Base-by-base conservation (phyloP, 768 basidiomycete genomes). In the Stropharia rugosoannulata region DNA sequence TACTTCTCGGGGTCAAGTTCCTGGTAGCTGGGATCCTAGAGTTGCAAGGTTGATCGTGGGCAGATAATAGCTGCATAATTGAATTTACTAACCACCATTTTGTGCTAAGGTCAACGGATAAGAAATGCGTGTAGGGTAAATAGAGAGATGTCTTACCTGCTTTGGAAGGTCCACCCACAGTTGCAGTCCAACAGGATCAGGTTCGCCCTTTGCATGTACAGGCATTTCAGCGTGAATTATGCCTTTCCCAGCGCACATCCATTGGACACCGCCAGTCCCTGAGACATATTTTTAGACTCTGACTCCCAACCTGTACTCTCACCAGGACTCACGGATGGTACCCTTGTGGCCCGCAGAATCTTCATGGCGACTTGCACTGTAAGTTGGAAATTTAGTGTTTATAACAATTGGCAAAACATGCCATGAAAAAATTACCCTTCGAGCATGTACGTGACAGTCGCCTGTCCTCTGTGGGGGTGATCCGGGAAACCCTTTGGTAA, bases 211-310 rank as follows among this genome's bases (percentile, higher is more conserved):
- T 10, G 56, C 83, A 56, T 90, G 86, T 5, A 93, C 77, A 2
- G 96, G 96, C 91, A 97, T 97, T 74, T 91, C 89, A 1, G 89
- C 86, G 58, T 92, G 89, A 35, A 91, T 86, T 62, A 90, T 90
- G 46, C 90, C 90, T 64, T 82, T 73, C 54, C 87, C 89, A 12
- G 89, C 89, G 68, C 82, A 86, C 95, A 96, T 96, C 93, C 95
- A 97, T 66, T 98, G 95, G 1, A 97, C 87, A 47, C 94, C 96
- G 3, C 95, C 95, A 8, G 86, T 66, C 39, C 82, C 79, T 80
- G 49, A 29, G 27, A 25, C 38, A 38, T 36, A 16, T 58, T 51
- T 12, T 18, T 18, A 54, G 57, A 45, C 22, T 22, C 1, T 12
- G 15, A 1, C 47, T 49, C 4, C 40, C 11, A 48, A 18, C n/a